A percentile compares a stretch with the other conserved stretches of the same genome.
These are phyloP conservation scores for Diaporthe citri DNA, from an alignment of 2,329 filamentous ascomycete genomes.

Conservation along the genomic window DNA sequence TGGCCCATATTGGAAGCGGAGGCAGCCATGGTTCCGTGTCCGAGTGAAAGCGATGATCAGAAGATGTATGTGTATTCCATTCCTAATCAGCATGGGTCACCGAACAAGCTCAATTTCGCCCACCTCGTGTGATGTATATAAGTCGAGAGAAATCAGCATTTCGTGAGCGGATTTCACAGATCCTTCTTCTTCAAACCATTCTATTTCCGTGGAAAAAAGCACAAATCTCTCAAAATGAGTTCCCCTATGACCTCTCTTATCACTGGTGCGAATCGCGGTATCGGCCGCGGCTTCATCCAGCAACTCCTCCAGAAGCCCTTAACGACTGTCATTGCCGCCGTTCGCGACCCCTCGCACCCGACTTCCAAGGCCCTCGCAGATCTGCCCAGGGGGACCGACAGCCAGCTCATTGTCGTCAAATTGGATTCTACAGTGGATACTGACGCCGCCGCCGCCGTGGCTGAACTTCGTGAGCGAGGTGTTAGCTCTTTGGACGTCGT, in stretches of 20 bases:
- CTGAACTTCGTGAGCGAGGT: conserved; percentile 27
- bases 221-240: background rate
- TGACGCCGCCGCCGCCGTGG: background rate
- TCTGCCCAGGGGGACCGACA: conserved; percentile 64
- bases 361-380: conserved; percentile 78
- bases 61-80: background rate
- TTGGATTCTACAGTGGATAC: conserved; percentile 40
- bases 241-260: background rate
- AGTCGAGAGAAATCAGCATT: background rate
- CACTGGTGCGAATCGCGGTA: conserved; percentile 39
- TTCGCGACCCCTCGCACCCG: conserved; percentile 42
- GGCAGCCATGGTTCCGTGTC: background rate
- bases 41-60: background rate
- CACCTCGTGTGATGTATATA: background rate
- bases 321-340: conserved; percentile 46
- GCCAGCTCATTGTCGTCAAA: conserved; percentile 41
- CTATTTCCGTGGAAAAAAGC: background rate
- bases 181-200: background rate
- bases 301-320: conserved; percentile 44
- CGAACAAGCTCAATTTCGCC: background rate
- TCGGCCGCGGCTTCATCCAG: conserved; percentile 43
- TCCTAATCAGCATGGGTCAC: background rate
- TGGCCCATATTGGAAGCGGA: background rate
- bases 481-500: background rate
- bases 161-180: background rate